A percentile compares a stretch with the other conserved stretches of the same genome.
phyloP scores from a whole-genome alignment of 75 land plant genomes.

The Selaginella moellendorffii region DNA sequence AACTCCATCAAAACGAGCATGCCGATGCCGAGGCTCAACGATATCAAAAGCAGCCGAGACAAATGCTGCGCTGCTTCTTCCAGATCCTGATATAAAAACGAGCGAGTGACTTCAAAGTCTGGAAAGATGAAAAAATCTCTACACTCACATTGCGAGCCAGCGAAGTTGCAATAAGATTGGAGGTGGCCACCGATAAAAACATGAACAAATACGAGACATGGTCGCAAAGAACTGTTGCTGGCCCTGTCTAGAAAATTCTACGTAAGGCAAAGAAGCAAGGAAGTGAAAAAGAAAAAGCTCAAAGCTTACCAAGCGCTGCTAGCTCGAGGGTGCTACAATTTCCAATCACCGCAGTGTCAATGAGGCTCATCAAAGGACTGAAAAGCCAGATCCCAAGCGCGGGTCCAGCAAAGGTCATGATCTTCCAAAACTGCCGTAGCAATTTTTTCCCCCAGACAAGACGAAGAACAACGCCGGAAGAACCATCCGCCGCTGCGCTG shows the following conservation, averaged over 20 bases:
- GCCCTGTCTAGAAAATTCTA: constrained; percentile 33
- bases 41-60: constrained; percentile 69
- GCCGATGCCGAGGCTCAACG: constrained; percentile 44
- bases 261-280: neutral
- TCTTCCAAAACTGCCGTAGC: neutral
- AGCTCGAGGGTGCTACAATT: neutral
- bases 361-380: neutral
- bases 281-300: too few relatives aligned
- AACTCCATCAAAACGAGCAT: constrained; percentile 57
- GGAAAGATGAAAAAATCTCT: too few relatives aligned
- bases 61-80: constrained; percentile 57
- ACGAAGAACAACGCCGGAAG: neutral
- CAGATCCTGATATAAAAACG: constrained; percentile 55
- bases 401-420: neutral
- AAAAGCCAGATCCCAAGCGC: neutral
- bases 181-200: constrained; percentile 88
- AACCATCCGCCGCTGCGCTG: neutral
- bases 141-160: constrained; percentile 61
- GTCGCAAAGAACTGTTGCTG: constrained; percentile 83
- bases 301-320: neutral
- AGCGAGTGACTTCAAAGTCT: too few relatives aligned
- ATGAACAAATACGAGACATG: constrained; percentile 60
- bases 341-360: neutral
- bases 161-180: constrained; percentile 85
- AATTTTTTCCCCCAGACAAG: neutral